Base-by-base conservation (phyloP, 768 basidiomycete genomes). In the Cantharellus cinnabarinus region DNA sequence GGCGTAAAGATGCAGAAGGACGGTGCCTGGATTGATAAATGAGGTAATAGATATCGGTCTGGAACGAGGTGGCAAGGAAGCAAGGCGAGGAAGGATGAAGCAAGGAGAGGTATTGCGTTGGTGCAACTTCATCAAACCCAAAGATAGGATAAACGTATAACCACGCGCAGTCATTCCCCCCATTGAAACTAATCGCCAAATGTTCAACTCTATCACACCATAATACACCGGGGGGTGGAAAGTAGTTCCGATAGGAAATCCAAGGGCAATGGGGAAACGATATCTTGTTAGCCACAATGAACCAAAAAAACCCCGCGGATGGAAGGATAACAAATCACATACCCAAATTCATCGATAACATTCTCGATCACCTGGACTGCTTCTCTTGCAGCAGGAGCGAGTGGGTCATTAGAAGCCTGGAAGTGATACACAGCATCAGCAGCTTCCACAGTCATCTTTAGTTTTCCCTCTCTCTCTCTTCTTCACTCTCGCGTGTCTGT, bases 101-200 rank as follows among this genome's bases (percentile, higher is more conserved):
- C n/a, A n/a, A n/a, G n/a, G n/a, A n/a, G n/a, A n/a, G n/a, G n/a
- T n/a, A n/a, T n/a, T n/a, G n/a, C n/a, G n/a, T n/a, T n/a, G n/a
- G n/a, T n/a, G n/a, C n/a, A n/a, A n/a, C n/a, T n/a, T n/a, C n/a
- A n/a, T n/a, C n/a, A n/a, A n/a, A n/a, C n/a, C n/a, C n/a, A n/a
- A n/a, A n/a, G 61, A 58, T 4, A 59, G 38, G 4, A 56, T 53
- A 15, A 39, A 5, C 3, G 66, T 69, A 48, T 40, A n/a, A n/a
- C n/a, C n/a, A n/a, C n/a, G n/a, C n/a, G 93, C 95, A 99, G 67
- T 99, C 95, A 69, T 99, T 99, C 57, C 95, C 95, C 5, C 95
- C 95, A 64, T 98, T 99, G 73, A 97, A 99, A 70, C 91, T 95
- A 61, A 99, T 75, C 2, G 91, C 83, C 3, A 91, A 72, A 59